Conservation (phyloP, 1,139 yeast species). For the Zhuliangozyma parablackwelliae region DNA sequence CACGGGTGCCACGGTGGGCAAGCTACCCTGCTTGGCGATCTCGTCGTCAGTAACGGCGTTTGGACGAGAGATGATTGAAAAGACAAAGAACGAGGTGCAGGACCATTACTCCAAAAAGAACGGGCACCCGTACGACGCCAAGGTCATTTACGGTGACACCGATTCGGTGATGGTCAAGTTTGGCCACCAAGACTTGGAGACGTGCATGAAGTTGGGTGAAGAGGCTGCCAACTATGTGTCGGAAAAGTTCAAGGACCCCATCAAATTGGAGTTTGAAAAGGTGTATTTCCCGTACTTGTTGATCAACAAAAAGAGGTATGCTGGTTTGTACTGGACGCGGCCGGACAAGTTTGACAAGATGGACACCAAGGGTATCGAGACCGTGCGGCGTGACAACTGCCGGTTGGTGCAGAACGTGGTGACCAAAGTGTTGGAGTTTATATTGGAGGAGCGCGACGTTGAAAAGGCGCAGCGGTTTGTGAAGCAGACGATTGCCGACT, state of each 20-base stretch:
- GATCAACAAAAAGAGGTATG: conserved; percentile 94
- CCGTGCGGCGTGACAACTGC: conserved; percentile 97
- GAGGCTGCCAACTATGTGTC: conserved; percentile 93
- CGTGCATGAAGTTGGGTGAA: conserved; percentile 87
- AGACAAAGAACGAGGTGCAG: conserved; percentile 83
- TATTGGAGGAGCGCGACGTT: conserved; percentile 87
- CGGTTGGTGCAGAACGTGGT: conserved; percentile 90
- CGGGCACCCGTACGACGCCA: conserved; percentile 78
- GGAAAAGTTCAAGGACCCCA: conserved; percentile 72
- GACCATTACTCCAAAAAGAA: conserved; percentile 70
- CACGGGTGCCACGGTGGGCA: conserved; percentile 98
- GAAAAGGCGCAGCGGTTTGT: conserved; percentile 81
- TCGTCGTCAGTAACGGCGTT: conserved; percentile 94
- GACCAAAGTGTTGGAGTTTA: conserved; percentile 81
- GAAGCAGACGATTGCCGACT: conserved; percentile 82
- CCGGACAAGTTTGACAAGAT: conserved; percentile 88
- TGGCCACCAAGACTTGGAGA: conserved; percentile 76
- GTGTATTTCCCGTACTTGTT: conserved; percentile 92
- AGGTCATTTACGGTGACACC: conserved; percentile 96
- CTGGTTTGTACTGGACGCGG: conserved; percentile 94
- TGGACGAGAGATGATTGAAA: conserved; percentile 96
- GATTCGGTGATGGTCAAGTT: conserved; percentile 99
- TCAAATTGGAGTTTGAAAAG: conserved; percentile 93
- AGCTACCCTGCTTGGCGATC: conserved; percentile 91
- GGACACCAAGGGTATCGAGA: conserved; percentile 98